Base-by-base conservation (phyloP, 1,284 basidiomycete genomes). In the Phellinidium pouzarii region DNA sequence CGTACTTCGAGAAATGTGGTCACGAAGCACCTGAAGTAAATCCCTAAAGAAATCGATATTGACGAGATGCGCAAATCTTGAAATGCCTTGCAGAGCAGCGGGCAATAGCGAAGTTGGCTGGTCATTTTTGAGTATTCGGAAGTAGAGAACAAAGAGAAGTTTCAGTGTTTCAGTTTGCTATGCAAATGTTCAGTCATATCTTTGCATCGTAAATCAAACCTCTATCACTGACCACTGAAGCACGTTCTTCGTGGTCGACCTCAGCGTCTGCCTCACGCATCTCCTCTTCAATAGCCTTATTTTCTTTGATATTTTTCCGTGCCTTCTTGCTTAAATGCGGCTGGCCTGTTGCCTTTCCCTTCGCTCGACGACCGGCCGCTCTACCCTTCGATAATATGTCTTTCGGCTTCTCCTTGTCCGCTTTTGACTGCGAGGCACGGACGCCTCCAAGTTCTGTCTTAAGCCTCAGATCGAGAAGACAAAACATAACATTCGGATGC, bases 21-120 rank as follows among this genome's bases (percentile, higher is more conserved):
- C 77, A 66, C 91, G 90, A 29, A 99, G 75, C 1, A 96, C 93
- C 49, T 82, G 76, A 69, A 99, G 78, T 44, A 99, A 74, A 70
- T 99, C 96, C 60, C 87, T 86, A 82, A 99, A 99, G 71, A 99
- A 99, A 67, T 99, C 96, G 61, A 99, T 81, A 69, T 97, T 99
- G 68, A 99, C 93, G 53, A 97, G 79, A 67, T 99, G 96, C 0
- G 95, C 88, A 64, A 91, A 99, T 69, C 85, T 85, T 4, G 93
- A 84, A 61, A 99, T 87, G 56, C 96, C 96, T 63, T 89, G 86
- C 59, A 99, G 74, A 25, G 94, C 94, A 23, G 90, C 82, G 9
- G 93, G 87, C 19, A 99, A 76, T 7, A 99, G 77, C 4, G 87
- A 84, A 3, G 86, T 87, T 14, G 85, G 84, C n/a, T 75, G 75